A percentile compares a stretch with the other conserved stretches of the same genome.
phyloP scores from a whole-genome alignment of 2,329 filamentous ascomycete genomes.

The Colletotrichum chrysophilum region DNA sequence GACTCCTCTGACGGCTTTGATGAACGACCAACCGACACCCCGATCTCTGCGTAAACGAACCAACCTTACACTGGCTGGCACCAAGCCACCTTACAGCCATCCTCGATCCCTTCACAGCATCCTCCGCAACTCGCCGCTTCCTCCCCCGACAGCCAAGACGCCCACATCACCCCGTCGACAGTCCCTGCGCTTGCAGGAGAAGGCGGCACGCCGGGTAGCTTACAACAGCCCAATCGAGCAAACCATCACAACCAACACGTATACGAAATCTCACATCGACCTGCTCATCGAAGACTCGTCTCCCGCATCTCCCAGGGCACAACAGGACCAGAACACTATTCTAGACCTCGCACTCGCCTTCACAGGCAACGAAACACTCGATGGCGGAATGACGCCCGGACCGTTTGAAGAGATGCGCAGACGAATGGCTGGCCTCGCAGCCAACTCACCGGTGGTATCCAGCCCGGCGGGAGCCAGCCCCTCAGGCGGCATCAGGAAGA shows the following conservation, averaged over 20 bases:
- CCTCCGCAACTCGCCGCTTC: conserved; percentile 69
- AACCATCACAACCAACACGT: conserved; percentile 67
- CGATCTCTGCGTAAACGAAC: conserved; percentile 42
- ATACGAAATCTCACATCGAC: conserved; percentile 68
- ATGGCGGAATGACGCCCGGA: conserved; percentile 67
- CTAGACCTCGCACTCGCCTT: conserved; percentile 58
- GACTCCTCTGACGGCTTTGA: conserved; percentile 10
- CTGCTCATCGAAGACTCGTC: conserved; percentile 63
- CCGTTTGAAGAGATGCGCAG: conserved; percentile 69
- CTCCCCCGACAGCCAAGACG: conserved; percentile 54
- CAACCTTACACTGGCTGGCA: conserved; percentile 31
- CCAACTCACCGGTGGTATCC: conserved; percentile 41
- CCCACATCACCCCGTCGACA: conserved; percentile 59
- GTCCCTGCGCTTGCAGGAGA: conserved; percentile 60
- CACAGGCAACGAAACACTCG: conserved; percentile 58
- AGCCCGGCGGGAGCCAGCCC: conserved; percentile 32
- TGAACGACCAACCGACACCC: conserved; percentile 25
- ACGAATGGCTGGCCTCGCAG: conserved; percentile 55
- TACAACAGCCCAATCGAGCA: conserved; percentile 69
- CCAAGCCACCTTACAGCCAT: conserved; percentile 60
- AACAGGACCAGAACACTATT: conserved; percentile 40
- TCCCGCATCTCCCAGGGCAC: conserved; percentile 46
- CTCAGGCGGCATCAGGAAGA: conserved; percentile 53
- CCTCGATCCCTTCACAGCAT: conserved; percentile 67
- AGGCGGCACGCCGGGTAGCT: conserved; percentile 60